Evolutionary conservation across 331 rosid genomes (phyloP).

Genomic region (Quercus lobata): DNA sequence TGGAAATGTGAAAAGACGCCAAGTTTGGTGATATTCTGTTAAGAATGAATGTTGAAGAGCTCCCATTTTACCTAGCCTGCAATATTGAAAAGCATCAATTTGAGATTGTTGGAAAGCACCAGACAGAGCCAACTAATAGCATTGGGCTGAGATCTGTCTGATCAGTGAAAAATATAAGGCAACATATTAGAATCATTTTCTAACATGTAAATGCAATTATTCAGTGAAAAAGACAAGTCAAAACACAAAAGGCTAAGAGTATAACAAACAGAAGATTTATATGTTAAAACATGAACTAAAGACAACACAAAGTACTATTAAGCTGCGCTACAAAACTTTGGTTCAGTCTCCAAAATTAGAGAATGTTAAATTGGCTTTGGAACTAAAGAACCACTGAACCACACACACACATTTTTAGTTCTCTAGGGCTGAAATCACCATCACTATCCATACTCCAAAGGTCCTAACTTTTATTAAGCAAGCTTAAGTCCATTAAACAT

Average conservation of each 20-base stretch:
- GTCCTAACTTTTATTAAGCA: neutral
- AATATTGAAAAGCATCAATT: neutral
- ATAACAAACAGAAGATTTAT: neutral
- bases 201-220: neutral
- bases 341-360: neutral
- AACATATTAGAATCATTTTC: neutral
- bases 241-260: neutral
- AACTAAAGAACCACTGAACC: neutral
- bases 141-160: neutral
- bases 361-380: neutral
- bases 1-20: constrained; percentile 87
- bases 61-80: constrained; percentile 88
- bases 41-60: constrained; percentile 49
- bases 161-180: too few relatives aligned
- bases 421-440: neutral
- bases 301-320: neutral
- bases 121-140: neutral
- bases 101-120: neutral
- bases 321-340: neutral
- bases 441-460: neutral
- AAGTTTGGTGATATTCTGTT: constrained; percentile 48
- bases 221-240: too few relatives aligned
- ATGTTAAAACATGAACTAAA: neutral
- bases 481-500: neutral
- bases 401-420: neutral